Evolutionary conservation across 2,329 filamentous ascomycete species (phyloP), one percentile per base, ranked within the genome.

Genomic region (Ploettnerulaceae sp.): DNA sequence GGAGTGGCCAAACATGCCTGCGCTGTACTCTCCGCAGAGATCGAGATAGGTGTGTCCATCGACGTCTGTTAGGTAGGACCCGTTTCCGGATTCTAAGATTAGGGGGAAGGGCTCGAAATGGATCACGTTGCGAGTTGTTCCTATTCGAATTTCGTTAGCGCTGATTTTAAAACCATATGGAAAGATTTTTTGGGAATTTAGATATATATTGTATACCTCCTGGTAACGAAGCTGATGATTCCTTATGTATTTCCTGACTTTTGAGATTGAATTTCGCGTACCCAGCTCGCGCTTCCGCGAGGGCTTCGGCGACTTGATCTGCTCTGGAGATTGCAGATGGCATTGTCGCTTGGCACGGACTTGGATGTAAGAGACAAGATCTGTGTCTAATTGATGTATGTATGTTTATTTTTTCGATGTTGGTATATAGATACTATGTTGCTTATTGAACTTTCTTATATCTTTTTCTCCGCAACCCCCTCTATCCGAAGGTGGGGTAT

Each of bases 1-100:
- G 1, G 76, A 81, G 63, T 86, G 81, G 0, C 82, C 82, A 56
- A 77, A 84, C n/a, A 86, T 68, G 1, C 76, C 79, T 1, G 82
- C 82, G 1, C 77, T 78, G 57, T 79, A 78, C 61, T 85, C 81
- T 25, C 75, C 74, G 2, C 80, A 68, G 3, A 85, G 67, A 55
- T 86, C 81, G 11, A 72, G 66, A 57, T 82, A 83, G 8, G 11
- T 44, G 22, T 52, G 35, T 3, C 48, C 55, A 46, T 57, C 53
- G 12, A 47, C 39, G 33, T 42, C 39, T 12, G 42, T 49, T 4
- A 56, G 14, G 8, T 43, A 48, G 17, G 26, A 48, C 7, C 45
- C 51, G 12, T 47, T 40, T n/a, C 51, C 53, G 5, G 39, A 42
- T 24, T 45, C 36, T 4, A 54, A 28, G 14, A 45, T 46, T 20